Percentiles rank a stretch among this genome's conserved stretches.
These are phyloP conservation scores for Trichophyton simii DNA, from an alignment of 2,329 filamentous ascomycete genomes.

Conservation along the genomic window DNA sequence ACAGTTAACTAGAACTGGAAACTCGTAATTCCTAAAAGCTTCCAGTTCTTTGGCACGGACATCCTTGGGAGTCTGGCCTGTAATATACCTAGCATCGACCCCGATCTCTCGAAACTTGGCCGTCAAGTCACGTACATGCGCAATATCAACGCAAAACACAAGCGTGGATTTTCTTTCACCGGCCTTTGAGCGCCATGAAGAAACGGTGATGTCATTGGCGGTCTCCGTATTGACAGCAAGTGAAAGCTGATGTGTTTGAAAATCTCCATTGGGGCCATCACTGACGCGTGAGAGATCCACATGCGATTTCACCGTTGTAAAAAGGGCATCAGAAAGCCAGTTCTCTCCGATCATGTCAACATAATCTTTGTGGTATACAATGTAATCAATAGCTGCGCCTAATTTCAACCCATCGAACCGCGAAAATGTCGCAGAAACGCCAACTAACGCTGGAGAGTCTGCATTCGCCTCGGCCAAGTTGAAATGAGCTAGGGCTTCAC, in stretches of 20 bases:
- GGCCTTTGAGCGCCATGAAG: slow-evolving; percentile 73
- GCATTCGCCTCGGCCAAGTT: slow-evolving; percentile 42
- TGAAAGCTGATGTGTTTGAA: slow-evolving; percentile 64
- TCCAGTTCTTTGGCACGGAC: slow-evolving; percentile 58
- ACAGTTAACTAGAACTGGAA: slow-evolving; percentile 83
- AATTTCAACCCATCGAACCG: slow-evolving; percentile 73
- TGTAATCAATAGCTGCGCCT: slow-evolving; percentile 79
- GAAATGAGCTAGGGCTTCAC: slow-evolving; percentile 66
- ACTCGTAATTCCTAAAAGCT: slow-evolving; percentile 62
- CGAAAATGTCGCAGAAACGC: slow-evolving; percentile 74
- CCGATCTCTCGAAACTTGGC: slow-evolving; percentile 63
- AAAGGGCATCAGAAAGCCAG: slow-evolving; percentile 83
- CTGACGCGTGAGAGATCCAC: slow-evolving; percentile 66
- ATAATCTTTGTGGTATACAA: slow-evolving; percentile 86
- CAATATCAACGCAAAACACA: slow-evolving; percentile 85
- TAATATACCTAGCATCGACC: slow-evolving; percentile 77
- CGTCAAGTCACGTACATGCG: slow-evolving; percentile 65
- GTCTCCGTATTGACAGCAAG: slow-evolving; percentile 67
- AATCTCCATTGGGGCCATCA: slow-evolving; percentile 58
- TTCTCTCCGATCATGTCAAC: slow-evolving; percentile 75
- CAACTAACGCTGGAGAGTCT: slow-evolving; percentile 57
- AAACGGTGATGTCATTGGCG: slow-evolving; percentile 72
- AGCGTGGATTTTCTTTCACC: slow-evolving; percentile 65
- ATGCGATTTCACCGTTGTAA: slow-evolving; percentile 78
- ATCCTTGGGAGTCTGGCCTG: slow-evolving; percentile 60